Base-by-base conservation (phyloP, 139 green algal species). In the Spirogloea muscicola region DNA sequence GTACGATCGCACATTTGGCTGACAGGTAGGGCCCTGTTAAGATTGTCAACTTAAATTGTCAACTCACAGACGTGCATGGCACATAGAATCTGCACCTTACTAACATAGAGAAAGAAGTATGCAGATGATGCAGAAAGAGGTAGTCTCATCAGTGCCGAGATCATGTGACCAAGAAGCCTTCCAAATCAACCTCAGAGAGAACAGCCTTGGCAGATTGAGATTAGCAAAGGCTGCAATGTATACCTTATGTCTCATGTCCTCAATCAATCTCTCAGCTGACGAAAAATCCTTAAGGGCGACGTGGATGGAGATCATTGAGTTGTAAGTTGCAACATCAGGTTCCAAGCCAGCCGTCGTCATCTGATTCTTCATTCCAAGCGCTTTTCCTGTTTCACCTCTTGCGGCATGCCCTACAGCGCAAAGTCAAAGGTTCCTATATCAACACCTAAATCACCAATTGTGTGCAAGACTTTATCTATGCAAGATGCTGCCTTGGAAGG, bases 221-320 rank as follows among this genome's bases (percentile, higher is more conserved):
- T 51, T 16, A 51, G 43, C 43, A 16, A 25, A 10, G 13, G 43
- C 13, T 51, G 13, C 16, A 16, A 16, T 51, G 43, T 25, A 16
- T 10, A 10, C 43, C 43, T 51, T 51, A 10, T 51, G 43, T 51
- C 13, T 64, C 64, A 74, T 74, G 34, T 74, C 48, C 51, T n/a
- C 39, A 46, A 74, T 49, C 7, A 74, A 10, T 5, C 18, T 25
- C 51, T 74, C 64, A 10, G 64, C 64, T 7, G 48, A n/a, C 48
- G 34, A 21, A n/a, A 74, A 25, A 73, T 74, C 36, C 7, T 49
- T 49, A 21, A 27, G 7, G 7, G 7, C 64, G 5, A 74, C 13
- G 36, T 72, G 72, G 9, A 49, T 49, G n/a, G 64, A 16, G 34
- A 74, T 49, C 34, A 74, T 46, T 5, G 64, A 72, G 64, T 74